phyloP scores from a whole-genome alignment of 2,329 filamentous ascomycete genomes.

The Arthrinium phaeospermum region DNA sequence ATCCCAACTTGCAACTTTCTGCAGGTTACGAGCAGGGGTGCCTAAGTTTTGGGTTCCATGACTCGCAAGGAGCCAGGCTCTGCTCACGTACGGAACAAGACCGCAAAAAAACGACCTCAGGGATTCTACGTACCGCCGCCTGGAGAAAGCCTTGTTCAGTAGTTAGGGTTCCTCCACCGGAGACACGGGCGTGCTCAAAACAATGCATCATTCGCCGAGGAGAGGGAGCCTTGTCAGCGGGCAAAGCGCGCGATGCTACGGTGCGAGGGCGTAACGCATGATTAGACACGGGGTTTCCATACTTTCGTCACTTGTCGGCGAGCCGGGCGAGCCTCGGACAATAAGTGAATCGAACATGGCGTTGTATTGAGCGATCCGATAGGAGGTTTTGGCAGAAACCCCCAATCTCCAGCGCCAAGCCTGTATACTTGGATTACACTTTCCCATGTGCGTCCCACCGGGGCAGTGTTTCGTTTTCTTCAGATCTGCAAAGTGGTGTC shows the following conservation, averaged over 20 bases:
- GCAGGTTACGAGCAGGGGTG: constrained; percentile 10
- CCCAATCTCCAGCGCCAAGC: constrained; percentile 14
- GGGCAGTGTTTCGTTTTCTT: constrained; percentile 13
- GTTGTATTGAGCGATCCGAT: constrained; percentile 19
- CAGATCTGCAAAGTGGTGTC: neutral
- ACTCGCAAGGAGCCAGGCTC: constrained; percentile 3
- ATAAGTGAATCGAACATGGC: constrained; percentile 20
- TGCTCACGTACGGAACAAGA: neutral
- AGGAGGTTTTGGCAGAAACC: constrained; percentile 5
- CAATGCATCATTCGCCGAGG: constrained; percentile 8
- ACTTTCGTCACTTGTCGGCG: constrained; percentile 8
- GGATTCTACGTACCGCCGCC: constrained; percentile 3
- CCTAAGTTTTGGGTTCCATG: neutral
- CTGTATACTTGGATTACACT: neutral
- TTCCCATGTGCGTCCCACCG: constrained; percentile 9
- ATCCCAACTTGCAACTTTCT: constrained; percentile 6
- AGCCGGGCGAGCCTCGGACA: constrained; percentile 19
- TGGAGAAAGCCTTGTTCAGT: constrained; percentile 2
- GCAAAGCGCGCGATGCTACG: constrained; percentile 17
- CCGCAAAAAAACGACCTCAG: constrained; percentile 7
- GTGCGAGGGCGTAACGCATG: constrained; percentile 12
- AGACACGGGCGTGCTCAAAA: constrained; percentile 10
- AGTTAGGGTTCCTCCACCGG: constrained; percentile 15
- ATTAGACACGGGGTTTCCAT: constrained; percentile 7
- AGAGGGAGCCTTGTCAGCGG: constrained; percentile 16